Conservation (phyloP, 202 grass and related monocot genomes). For the Eragrostis tef region DNA sequence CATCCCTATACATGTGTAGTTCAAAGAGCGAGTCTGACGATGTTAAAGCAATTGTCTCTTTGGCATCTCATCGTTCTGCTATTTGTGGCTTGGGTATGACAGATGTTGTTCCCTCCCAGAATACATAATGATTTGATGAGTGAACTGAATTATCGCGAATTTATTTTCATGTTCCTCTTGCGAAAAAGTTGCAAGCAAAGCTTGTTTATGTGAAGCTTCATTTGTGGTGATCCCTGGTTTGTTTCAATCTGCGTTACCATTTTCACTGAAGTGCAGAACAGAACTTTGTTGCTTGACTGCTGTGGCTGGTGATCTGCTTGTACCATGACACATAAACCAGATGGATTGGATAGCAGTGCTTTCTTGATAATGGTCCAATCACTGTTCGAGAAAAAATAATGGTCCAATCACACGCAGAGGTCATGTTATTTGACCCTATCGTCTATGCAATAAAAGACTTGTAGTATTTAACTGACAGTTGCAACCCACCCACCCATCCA, state of each 20-base stretch:
- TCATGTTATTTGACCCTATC: neutral
- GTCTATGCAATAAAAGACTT: neutral
- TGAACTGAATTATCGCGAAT: neutral
- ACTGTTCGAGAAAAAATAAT: too few relatives aligned
- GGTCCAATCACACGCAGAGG: neutral
- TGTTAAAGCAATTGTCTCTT: constrained; percentile 14
- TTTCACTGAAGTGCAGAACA: neutral
- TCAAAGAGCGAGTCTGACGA: constrained; percentile 14
- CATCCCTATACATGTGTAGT: constrained; percentile 39
- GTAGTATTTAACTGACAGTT: neutral
- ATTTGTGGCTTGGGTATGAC: constrained; percentile 34
- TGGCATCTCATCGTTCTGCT: constrained; percentile 35
- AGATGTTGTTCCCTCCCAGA: constrained; percentile 28
- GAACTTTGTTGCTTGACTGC: neutral
- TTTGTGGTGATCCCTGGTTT: neutral
- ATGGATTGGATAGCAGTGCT: neutral
- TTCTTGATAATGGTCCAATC: neutral
- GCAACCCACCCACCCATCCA: neutral
- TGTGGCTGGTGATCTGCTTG: neutral
- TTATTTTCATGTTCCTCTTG: too few relatives aligned
- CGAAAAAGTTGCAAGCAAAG: neutral
- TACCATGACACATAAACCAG: neutral
- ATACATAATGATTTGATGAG: constrained; percentile 31
- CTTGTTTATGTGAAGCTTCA: neutral
- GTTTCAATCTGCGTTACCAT: neutral